Evolutionary conservation across 106 monocot species (phyloP).

Genomic region (Platanthera zijinensis): DNA sequence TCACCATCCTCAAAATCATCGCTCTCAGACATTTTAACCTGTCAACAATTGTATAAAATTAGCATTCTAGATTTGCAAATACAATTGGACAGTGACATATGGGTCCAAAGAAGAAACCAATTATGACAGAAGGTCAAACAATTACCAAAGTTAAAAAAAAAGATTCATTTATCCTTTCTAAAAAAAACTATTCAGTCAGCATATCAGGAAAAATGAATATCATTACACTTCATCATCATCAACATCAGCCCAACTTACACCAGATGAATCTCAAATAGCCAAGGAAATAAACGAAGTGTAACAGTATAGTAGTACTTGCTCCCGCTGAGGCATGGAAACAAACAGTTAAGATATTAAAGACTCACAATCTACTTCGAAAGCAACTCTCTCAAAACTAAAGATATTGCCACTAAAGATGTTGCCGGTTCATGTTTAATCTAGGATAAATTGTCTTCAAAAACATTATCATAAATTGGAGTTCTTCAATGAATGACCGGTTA

Average conservation of each 20-base stretch:
- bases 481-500: no score
- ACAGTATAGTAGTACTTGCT: not conserved
- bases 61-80: not conserved
- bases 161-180: not conserved
- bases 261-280: not conserved
- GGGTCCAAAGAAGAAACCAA: slow-evolving; percentile 2
- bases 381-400: not conserved
- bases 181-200: not conserved
- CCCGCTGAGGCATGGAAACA: not conserved
- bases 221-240: not conserved
- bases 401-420: not conserved
- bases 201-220: not conserved
- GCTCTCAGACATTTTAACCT: slow-evolving; percentile 64
- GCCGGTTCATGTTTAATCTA: not conserved
- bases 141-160: not conserved
- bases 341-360: not conserved
- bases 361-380: not conserved
- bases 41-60: slow-evolving; percentile 3
- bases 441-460: no score
- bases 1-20: slow-evolving; percentile 78
- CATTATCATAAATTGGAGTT: no score
- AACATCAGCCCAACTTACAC: not conserved
- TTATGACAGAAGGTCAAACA: not conserved
- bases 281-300: not conserved
- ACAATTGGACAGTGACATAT: not conserved